These are phyloP conservation scores for Thuidium tamariscinum DNA, from an alignment of 225 moss, liverwort and hornwort genomes.

Conservation along the genomic window DNA sequence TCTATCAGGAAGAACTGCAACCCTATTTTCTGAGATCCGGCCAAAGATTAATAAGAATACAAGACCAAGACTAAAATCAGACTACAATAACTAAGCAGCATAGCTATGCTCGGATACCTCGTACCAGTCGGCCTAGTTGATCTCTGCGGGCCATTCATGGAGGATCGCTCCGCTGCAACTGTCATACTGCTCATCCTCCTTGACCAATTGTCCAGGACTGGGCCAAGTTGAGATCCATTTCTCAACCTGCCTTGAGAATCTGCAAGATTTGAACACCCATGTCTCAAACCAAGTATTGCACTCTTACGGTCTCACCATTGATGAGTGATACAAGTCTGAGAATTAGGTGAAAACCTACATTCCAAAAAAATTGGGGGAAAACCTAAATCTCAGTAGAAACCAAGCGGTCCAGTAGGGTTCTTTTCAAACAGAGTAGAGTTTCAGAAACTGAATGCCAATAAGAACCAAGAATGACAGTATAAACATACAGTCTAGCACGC, in stretches of 20 bases:
- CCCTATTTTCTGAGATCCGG: neutral
- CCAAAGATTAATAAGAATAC: neutral
- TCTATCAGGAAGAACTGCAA: neutral
- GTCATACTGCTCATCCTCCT: slow-evolving; percentile 25
- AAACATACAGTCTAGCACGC: neutral
- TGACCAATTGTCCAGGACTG: neutral
- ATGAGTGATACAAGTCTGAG: neutral
- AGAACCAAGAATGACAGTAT: neutral
- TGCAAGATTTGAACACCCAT: neutral
- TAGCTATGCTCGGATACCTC: slow-evolving; percentile 37
- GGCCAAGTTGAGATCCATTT: slow-evolving; percentile 3
- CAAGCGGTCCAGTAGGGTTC: neutral
- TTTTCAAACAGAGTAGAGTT: neutral
- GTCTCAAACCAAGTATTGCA: neutral
- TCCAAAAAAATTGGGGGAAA: neutral
- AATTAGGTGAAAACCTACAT: neutral
- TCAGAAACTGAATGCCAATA: neutral
- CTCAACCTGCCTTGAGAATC: slow-evolving; percentile 12
- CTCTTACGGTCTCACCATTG: neutral
- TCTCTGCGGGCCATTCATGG: slow-evolving; percentile 28
- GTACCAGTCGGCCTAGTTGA: slow-evolving; percentile 30
- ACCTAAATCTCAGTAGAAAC: neutral
- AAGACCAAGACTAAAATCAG: neutral
- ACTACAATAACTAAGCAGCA: neutral
- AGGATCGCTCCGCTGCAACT: slow-evolving; percentile 33